These are phyloP conservation scores for Cutaneotrichosporon cavernicola DNA, from an alignment of 1,284 basidiomycete genomes.

Conservation along the genomic window DNA sequence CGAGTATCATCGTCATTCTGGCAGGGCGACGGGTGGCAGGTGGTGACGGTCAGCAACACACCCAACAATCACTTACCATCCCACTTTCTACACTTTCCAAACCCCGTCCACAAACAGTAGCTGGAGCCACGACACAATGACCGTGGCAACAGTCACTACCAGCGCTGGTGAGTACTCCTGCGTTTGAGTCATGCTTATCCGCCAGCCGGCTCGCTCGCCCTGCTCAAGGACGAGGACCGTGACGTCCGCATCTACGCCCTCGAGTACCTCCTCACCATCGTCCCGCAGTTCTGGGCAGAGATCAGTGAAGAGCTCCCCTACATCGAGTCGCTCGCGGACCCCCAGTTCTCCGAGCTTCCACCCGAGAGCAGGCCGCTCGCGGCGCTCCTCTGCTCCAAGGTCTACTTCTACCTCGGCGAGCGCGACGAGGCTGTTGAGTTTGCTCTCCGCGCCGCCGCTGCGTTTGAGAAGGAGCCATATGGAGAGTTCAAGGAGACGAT, in stretches of 20 bases:
- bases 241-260: slow-evolving; percentile 87
- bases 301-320: slow-evolving; percentile 87
- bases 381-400: slow-evolving; percentile 86
- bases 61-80: background rate
- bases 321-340: slow-evolving; percentile 85
- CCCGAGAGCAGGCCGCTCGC: slow-evolving; percentile 72
- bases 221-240: slow-evolving; percentile 77
- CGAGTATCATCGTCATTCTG: slow-evolving; percentile 10
- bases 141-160: slow-evolving; percentile 45
- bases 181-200: background rate
- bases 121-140: slow-evolving; percentile 35
- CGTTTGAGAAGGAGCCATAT: slow-evolving; percentile 72
- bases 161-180: slow-evolving; percentile 35
- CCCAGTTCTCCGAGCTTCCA: slow-evolving; percentile 64
- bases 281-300: slow-evolving; percentile 95
- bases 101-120: slow-evolving; percentile 8
- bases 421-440: slow-evolving; percentile 91
- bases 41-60: slow-evolving; percentile 1
- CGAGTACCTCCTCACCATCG: slow-evolving; percentile 72
- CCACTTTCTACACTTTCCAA: background rate
- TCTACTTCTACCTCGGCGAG: slow-evolving; percentile 92
- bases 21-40: background rate
- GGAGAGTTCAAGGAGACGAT: slow-evolving; percentile 92
- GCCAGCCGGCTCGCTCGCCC: slow-evolving; percentile 78
- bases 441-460: slow-evolving; percentile 80